Base-by-base conservation (phyloP, 164 flowering plant genomes). In the Saururus chinensis region DNA sequence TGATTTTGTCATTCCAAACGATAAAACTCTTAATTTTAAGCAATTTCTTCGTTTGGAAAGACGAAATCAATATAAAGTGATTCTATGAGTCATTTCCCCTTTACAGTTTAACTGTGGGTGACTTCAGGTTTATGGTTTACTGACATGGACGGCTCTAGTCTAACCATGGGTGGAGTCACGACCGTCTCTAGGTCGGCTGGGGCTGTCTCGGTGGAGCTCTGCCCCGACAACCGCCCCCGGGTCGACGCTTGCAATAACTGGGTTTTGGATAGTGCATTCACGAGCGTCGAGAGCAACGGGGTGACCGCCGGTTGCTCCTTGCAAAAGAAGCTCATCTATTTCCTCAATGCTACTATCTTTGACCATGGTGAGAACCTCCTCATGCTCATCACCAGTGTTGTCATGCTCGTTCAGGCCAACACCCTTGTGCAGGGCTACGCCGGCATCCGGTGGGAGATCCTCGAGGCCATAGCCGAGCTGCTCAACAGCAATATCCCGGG, bases 111-210 rank as follows among this genome's bases (percentile, higher is more conserved):
- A n/a, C n/a, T n/a, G n/a, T n/a, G n/a, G n/a, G n/a, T n/a, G 87
- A 83, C 56, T 83, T 59, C 48, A 59, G 82, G 24, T 76, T 67
- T 55, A 75, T 80, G 52, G 79, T 83, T n/a, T n/a, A n/a, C n/a
- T 16, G 56, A 26, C 41, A 75, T 81, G 0, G 79, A 76, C 1
- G 87, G 87, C 0, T 74, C 75, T 59, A 70, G 69, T 0, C 65
- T 83, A 37, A 79, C 80, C 4, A 67, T 83, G 0, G 53, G 78
- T 0, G 81, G 79, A 58, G 87, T 83, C 56, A 80, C 83, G 8
- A 81, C 79, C 22, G 71, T 83, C 9, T 58, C 68, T 1, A 10
- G 49, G 49, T 42, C 49, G 49, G 17, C 49, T 10, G 49, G 9
- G 1, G 12, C 17, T 10, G 5, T 42, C 5, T 14, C 17, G 14